These are phyloP conservation scores for Nymphaea thermarum DNA, from an alignment of 164 flowering plant species.

Conservation along the genomic window DNA sequence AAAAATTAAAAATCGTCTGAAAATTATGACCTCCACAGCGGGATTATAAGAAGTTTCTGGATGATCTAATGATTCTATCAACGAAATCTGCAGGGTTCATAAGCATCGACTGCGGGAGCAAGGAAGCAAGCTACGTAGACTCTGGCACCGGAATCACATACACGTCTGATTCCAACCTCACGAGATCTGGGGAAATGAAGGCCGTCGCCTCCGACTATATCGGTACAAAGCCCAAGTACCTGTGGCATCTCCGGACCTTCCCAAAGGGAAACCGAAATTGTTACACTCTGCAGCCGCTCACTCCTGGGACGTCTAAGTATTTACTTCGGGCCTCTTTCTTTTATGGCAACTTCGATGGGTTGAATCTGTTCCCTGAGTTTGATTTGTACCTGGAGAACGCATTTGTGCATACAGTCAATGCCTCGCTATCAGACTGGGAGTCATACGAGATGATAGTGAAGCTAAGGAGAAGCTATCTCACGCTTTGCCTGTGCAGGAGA, in stretches of 20 bases:
- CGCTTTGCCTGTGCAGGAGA: neutral
- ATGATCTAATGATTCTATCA: neutral
- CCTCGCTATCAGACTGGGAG: neutral
- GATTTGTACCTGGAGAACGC: constrained; percentile 29
- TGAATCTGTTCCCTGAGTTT: constrained; percentile 16
- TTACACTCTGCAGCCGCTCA: constrained; percentile 16
- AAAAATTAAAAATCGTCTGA: too few species aligned
- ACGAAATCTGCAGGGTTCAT: constrained; percentile 22
- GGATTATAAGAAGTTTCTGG: neutral
- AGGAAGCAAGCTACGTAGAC: constrained; percentile 4
- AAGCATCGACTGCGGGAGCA: constrained; percentile 38
- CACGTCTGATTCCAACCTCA: constrained; percentile 15
- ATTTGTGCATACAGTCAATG: constrained; percentile 15
- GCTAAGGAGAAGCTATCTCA: neutral
- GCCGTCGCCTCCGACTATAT: constrained; percentile 1
- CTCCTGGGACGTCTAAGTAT: constrained; percentile 10
- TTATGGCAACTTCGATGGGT: constrained; percentile 39
- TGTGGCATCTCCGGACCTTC: constrained; percentile 20
- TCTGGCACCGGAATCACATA: constrained; percentile 15
- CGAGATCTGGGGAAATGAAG: constrained; percentile 14
- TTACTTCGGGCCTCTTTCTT: constrained; percentile 33
- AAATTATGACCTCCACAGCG: too few species aligned
- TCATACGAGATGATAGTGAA: neutral
- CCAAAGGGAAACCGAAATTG: constrained; percentile 29
- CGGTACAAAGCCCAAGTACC: neutral